These are phyloP conservation scores for Heliophila coronopifolia DNA, from an alignment of 441 rosid genomes.

Conservation along the genomic window DNA sequence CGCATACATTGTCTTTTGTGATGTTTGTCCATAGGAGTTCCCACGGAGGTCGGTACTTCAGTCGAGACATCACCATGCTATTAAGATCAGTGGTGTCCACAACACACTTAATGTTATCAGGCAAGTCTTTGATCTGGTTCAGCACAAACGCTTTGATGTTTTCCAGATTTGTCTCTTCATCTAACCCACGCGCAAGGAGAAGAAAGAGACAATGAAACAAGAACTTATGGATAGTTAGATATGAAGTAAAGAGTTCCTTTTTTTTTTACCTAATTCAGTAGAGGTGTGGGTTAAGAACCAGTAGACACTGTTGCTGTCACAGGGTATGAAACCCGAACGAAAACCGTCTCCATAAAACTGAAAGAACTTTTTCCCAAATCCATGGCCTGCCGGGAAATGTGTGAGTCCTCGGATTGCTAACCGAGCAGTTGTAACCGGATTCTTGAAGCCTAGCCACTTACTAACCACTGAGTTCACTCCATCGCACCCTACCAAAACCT, in stretches of 20 bases:
- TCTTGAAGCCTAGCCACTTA: constrained; percentile 59
- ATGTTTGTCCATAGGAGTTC: constrained; percentile 56
- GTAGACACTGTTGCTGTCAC: constrained; percentile 43
- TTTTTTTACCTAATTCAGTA: constrained; percentile 18
- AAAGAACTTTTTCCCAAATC: constrained; percentile 31
- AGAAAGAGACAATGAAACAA: not conserved
- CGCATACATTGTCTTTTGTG: constrained; percentile 55
- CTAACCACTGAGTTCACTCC: constrained; percentile 68
- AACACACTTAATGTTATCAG: constrained; percentile 29
- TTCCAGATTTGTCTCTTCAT: constrained; percentile 30
- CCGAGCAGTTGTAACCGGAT: constrained; percentile 35
- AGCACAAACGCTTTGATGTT: constrained; percentile 42
- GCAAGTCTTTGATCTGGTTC: constrained; percentile 32
- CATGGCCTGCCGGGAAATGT: constrained; percentile 39
- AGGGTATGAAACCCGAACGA: constrained; percentile 52
- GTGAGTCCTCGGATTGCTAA: constrained; percentile 44
- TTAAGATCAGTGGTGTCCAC: constrained; percentile 37
- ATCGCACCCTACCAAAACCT: constrained; percentile 66
- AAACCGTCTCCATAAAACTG: constrained; percentile 49
- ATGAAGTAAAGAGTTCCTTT: not conserved
- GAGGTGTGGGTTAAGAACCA: constrained; percentile 61
- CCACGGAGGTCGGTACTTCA: constrained; percentile 59
- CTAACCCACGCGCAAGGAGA: constrained; percentile 18
- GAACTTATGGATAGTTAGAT: not conserved
- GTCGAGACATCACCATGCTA: constrained; percentile 26